Base-by-base conservation (phyloP, 2,329 filamentous ascomycete genomes). In the Chaetomiaceae sp. region DNA sequence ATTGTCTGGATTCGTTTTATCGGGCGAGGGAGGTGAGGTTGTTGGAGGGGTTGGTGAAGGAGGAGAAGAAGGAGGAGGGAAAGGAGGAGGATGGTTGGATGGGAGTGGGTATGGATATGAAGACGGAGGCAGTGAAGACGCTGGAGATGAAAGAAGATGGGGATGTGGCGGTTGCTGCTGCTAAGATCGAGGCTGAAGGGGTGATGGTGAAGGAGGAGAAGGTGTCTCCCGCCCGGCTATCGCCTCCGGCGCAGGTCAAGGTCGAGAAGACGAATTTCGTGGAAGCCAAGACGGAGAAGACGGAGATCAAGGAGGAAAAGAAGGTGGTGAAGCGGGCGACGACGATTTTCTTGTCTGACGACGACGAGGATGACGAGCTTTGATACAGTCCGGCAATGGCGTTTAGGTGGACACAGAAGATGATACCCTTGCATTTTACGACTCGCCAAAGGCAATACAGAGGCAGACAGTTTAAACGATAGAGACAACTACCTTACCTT, bases 1-100 rank as follows among this genome's bases (percentile, higher is more conserved):
- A 86, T 60, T 91, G 83, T 68, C 73, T 97, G 23, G 88, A 95
- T 53, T 75, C 74, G 3, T 97, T 96, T 69, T 97, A 97, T 74
- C 72, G 75, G 58, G 77, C 76, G 61, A 77, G 91, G 59, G 78
- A 83, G 65, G 78, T 79, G 55, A 73, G 73, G 61, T 50, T 84
- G 37, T 65, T 68, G 36, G 67, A 63, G 22, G 64, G 66, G 37
- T 63, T 65, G 33, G 45, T 65, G 23, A 65, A 65, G 22, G 59
- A 60, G 42, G 56, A 65, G 38, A 62, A 59, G 33, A 49, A 54
- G 31, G 56, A 58, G 38, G 61, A 61, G 39, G 55, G 38, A 34
- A 37, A 58, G 27, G 31, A 39, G 29, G 36, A 49, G 19, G 62
- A 27, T 9, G 25, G 5, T 27, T 5, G 25, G 25, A 27, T 27